Evolutionary conservation across 2,329 filamentous ascomycete species (phyloP), one percentile per base, ranked within the genome.

Genomic region (Sporothrix luriei): DNA sequence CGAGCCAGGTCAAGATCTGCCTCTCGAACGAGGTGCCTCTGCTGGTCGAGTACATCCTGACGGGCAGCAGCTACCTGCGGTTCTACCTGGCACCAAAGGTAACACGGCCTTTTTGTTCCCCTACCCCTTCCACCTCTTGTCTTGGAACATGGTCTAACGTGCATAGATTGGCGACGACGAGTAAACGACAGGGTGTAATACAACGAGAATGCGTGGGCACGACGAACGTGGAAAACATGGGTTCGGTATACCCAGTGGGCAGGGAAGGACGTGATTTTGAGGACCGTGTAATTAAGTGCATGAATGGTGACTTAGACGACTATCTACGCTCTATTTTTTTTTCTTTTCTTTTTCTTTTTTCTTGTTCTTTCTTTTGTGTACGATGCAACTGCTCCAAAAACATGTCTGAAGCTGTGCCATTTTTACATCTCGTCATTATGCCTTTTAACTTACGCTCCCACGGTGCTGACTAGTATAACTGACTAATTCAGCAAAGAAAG

Each of bases 71-170:
- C 80, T 95, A 95, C 81, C 82, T 99, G 81, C 89, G 94, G 77
- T 99, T 98, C 88, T 99, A 98, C 83, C 88, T 99, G 76, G 95
- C 95, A 74, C 95, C 95, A 74, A 99, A 99, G 93, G 95, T 95
- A 82, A 71, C 33, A 9, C 54, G 29, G 10, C 29, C 46, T 43
- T 16, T 4, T 57, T 16, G 14, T 43, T 2, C 43, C 29, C 24
- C 43, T 59, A 26, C 66, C 19, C 3, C 19, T 16, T 26, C 11
- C 9, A 13, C 40, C 38, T 43, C 40, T 43, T 43, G 10, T 66
- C 3, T 49, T 38, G 7, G 6, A 40, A 40, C 43, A 21, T 21
- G 29, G 16, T 38, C 75, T 76, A 72, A 76, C 71, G 2, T 14
- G n/a, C 1, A 66, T 57, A 80, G 79, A 80, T 80, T 72, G 79